Evolutionary conservation across 768 basidiomycete species (phyloP), one percentile per base, ranked within the genome.

Genomic region (Xerocomellus chrysenteron): DNA sequence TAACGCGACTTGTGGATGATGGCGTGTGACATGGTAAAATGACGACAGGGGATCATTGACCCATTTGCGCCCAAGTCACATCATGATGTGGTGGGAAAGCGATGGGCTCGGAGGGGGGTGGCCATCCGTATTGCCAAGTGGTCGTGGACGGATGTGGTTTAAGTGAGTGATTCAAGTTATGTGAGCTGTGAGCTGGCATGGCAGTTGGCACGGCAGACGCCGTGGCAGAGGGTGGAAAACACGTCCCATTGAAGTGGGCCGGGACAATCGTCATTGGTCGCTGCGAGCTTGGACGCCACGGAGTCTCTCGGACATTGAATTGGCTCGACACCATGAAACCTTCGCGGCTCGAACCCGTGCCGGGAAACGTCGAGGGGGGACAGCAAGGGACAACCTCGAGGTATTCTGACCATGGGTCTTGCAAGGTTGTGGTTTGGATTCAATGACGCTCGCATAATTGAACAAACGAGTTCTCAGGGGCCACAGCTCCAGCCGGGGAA

Each of bases 301-400:
- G 66, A 66, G 68, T 61, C 61, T 64, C 64, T 64, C 68, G 68
- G 66, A 68, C 66, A 67, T 69, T 69, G 68, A 69, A 65, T 52
- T 42, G 36, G 43, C n/a, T 52, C n/a, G 37, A 43, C 10, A 13
- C 4, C 4, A 51, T 43, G 60, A 58, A 69, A 69, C 67, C 66
- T 69, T 69, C 68, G 68, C 69, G 68, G 68, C 58, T 57, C 47
- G 8, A 37, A 56, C n/a, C 16, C 19, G 28, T 28, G 44, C 39
- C 24, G 13, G 37, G 49, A 33, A 16, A 26, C 26, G 40, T 6
- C 37, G 35, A 47, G 21, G 33, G n/a, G 21, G 32, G 44, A 28
- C 28, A 6, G 28, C 28, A 28, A 26, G 46, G 47, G 46, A 21
- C 6, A 21, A 59, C 56, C 64, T 64, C 48, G 60, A 57, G 61